Percentiles rank a stretch among this genome's conserved stretches.
Conservation (phyloP, 2,329 filamentous ascomycete genomes). For the Diaporthe capsici region DNA sequence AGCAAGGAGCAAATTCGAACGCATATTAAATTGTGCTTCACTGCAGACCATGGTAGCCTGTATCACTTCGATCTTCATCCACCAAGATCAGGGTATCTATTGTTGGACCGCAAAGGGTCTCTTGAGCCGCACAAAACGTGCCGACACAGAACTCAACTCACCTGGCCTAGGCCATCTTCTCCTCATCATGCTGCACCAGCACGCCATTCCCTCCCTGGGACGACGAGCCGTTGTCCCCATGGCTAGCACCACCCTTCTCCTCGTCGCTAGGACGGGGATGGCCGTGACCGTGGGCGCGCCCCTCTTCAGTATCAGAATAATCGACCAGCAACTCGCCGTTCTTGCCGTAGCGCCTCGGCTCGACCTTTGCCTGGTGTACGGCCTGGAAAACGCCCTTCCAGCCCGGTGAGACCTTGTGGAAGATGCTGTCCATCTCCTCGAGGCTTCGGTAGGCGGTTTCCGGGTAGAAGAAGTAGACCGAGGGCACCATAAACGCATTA, state of each 20-base stretch:
- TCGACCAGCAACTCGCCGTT: constrained; percentile 69
- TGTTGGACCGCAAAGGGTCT: neutral
- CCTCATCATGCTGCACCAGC: constrained; percentile 17
- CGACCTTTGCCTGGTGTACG: constrained; percentile 58
- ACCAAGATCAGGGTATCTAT: constrained; percentile 29
- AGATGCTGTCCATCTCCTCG: constrained; percentile 77
- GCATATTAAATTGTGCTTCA: neutral
- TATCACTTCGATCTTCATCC: neutral
- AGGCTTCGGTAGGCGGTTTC: constrained; percentile 75
- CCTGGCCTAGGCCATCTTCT: neutral
- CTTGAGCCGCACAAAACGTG: neutral
- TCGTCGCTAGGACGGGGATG: neutral
- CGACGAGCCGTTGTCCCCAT: constrained; percentile 7
- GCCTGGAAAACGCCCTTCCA: constrained; percentile 56
- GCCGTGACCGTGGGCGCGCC: constrained; percentile 12
- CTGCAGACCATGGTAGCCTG: no score
- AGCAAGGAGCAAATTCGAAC: neutral
- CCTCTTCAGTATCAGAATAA: constrained; percentile 53
- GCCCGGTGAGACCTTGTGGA: constrained; percentile 66
- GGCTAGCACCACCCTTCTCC: constrained; percentile 13
- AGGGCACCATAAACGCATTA: constrained; percentile 71
- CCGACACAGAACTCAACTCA: neutral
- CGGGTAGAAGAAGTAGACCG: constrained; percentile 74
- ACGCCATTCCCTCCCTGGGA: neutral
- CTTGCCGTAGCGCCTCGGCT: constrained; percentile 71